Evolutionary conservation across 148 eudicot genomes (phyloP), one percentile per base, ranked within the genome.

Genomic region (Amaranthus cruentus): DNA sequence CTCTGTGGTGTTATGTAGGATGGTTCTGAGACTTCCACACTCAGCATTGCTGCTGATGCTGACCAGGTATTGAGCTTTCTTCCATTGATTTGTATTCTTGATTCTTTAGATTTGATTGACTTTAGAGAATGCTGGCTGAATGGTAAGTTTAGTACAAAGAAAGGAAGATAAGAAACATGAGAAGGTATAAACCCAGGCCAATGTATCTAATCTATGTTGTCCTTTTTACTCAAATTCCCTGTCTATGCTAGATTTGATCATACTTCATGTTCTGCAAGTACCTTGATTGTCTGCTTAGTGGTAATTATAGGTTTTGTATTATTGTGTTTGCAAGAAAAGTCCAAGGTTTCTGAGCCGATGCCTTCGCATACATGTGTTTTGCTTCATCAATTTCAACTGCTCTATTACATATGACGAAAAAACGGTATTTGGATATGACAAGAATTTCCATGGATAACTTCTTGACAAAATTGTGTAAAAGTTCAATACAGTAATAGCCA

Each of bases 21-120:
- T 21, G 80, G 49, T 66, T 56, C 79, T 10, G 75, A 56, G 49
- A 75, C 88, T 77, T 75, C 83, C 5, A n/a, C 71, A 49, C 74
- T 85, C 75, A 55, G 80, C 78, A 75, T 85, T 44, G 78, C 76
- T 59, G 82, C 74, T 56, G 88, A 85, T 14, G 60, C 81, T 69
- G 78, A 78, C 7, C 73, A 85, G 88, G 88, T 82, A 78, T 51
- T 47, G 28, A 49, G 62, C 76, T 52, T 48, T 60, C 56, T 50
- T 66, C 65, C 52, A 48, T 70, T 59, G 51, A 43, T 18, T 63
- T 64, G 52, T 60, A 43, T 47, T n/a, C 63, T 47, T 73, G 52
- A 46, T 28, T 8, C 43, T 65, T 46, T 51, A 61, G 21, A 11
- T 14, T 66, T 18, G 21, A 62, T 48, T 47, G 13, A 2, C 75